Evolutionary conservation across 768 basidiomycete genomes (phyloP), one percentile per base, ranked within the genome.

Genomic region (Trametopsis cervina): DNA sequence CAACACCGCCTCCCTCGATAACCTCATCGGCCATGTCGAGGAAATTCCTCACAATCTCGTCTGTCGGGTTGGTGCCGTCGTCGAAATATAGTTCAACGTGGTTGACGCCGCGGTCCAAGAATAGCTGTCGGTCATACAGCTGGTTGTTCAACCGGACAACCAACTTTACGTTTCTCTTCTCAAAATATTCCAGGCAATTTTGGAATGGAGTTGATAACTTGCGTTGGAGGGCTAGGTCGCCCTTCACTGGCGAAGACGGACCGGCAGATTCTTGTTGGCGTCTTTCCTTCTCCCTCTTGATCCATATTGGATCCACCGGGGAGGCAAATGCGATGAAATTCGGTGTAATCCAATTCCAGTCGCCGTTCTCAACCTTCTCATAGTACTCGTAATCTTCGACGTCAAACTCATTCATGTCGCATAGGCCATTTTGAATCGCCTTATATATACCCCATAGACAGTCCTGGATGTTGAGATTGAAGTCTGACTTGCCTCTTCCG

Each of bases 1-100:
- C 83, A 21, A 83, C 87, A 42, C 89, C 88, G 10, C 89, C 89
- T 17, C 58, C 65, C 52, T 87, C 81, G 40, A 97, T 81, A 23
- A 86, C 72, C 17, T 77, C 70, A 60, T 97, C 94, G 1, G 85
- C 81, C 46, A 89, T 68, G 56, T 89, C 85, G 56, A 99, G 86
- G 61, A 99, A 99, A 49, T 82, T 79, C 46, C 92, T 78, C 38
- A 93, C 88, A 57, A 97, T 96, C 49, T 96, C 90, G 65, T 96
- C 89, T 0, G 92, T 86, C 4, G 95, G 95, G 65, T 98, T 98
- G 20, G 93, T 96, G 18, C 96, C 96, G 63, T 99, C 96, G 65
- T 97, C 93, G 56, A 96, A 98, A 66, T 95, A 97, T 54, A 97
- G 76, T 56, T 95, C 92, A 68, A 85, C 74, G 62, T 96, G 90